Evolutionary conservation across 768 basidiomycete species (phyloP), one percentile per base, ranked within the genome.

Genomic region (Rubroboletus pulcherrimus): DNA sequence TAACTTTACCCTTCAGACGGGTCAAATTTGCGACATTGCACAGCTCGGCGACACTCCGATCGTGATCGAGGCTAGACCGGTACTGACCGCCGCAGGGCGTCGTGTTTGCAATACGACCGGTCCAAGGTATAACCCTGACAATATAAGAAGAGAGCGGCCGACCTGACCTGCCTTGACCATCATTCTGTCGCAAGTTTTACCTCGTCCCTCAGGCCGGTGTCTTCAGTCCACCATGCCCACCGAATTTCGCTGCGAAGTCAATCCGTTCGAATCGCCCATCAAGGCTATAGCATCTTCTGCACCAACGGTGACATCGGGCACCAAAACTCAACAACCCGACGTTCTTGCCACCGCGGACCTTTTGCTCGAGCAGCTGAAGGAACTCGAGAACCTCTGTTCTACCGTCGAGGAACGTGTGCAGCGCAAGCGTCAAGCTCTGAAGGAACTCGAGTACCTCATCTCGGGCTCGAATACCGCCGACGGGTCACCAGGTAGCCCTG

Each of bases 331-430:
- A 48, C 56, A 62, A 21, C 44, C 55, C 39, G 55, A 71, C 43
- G 38, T 68, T n/a, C 71, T 70, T 51, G 58, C 58, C 30, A 72
- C 69, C 15, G 67, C 71, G 3, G 69, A 61, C 49, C 67, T 66
- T 24, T 57, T 70, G 26, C 49, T 71, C 43, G 60, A 61, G 33
- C 69, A 71, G 5, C 42, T 70, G 4, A 59, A 59, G 44, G 57
- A 58, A 17, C 71, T 72, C 14, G 67, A 70, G 40, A 55, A 19
- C 24, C 59, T 59, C 47, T 60, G 55, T 34, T 63, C 54, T 5
- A 61, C 63, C 17, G 61, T 63, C 53, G 66, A 63, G 46, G 60
- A 63, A n/a, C 61, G 63, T 9, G 63, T 67, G 17, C 60, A 56
- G 30, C 56, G 51, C 53, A 67, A 70, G 54, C 66, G 61, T 29